Base-by-base conservation (phyloP, 2,329 filamentous ascomycete species). In the Metarhizium humberi region DNA sequence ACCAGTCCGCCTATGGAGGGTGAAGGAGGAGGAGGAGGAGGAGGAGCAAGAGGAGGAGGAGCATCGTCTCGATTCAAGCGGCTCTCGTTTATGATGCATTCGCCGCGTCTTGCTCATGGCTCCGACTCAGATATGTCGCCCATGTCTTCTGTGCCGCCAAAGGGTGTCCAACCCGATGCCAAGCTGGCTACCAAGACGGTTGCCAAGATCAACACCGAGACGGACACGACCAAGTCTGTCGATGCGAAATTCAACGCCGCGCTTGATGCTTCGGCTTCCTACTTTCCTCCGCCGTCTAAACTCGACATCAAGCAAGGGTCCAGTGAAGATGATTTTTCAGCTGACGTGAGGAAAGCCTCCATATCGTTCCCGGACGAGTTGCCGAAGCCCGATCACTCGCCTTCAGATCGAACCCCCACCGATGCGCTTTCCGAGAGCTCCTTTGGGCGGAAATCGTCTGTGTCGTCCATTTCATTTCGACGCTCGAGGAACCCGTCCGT, bases 81-180 rank as follows among this genome's bases (percentile, higher is more conserved):
- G 29, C 40, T 57, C 18, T 55, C 56, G 7, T 55, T 52, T 50
- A 54, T 56, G 51, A 64, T 63, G 53, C 61, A 61, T 46, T 60
- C 61, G 50, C 56, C 50, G 43, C 56, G 56, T 50, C 52, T 60
- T 38, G 53, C 65, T 38, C 63, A 66, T 53, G 73, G 69, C 57
- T 66, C 73, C 52, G 73, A 71, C 58, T 73, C 71, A 18, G 73
- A 76, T 49, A 61, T 77, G 55, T 78, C 75, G 56, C 75, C 75
- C 32, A 67, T 66, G 54, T 70, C 74, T 6, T 56, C 63, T 7
- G 45, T 55, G 16, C 62, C 65, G 18, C 50, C 32, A 50, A 46
- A 43, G 43, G n/a, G 32, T 29, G 13, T 50, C 16, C 6, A 16
- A 29, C 14, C 38, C 45, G 14, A 53, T 42, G 18, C 3, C 25